A percentile compares a stretch with the other conserved stretches of the same genome.
Conservation (phyloP, 2,329 filamentous ascomycete genomes). For the Penicillium polonicum region DNA sequence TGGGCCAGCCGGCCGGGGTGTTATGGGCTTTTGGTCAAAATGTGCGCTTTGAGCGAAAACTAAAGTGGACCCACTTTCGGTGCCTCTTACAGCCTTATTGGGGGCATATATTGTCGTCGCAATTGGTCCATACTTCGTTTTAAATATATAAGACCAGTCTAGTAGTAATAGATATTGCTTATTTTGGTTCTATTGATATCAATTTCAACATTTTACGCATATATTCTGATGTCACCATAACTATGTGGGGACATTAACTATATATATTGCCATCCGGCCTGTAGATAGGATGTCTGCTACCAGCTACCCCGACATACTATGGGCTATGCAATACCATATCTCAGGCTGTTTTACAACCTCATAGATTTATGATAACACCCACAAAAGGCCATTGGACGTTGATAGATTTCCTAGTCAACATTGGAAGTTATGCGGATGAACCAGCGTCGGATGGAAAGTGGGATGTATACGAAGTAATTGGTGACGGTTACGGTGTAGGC, state of each 20-base stretch:
- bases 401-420: neutral
- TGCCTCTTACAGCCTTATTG: neutral
- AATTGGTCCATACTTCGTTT: too few species aligned
- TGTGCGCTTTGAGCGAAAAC: neutral
- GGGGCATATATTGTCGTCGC: neutral
- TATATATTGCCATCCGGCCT: neutral
- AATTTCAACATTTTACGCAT: neutral
- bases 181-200: too few species aligned
- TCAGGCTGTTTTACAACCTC: accelerated
- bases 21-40: too few species aligned
- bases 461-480: neutral
- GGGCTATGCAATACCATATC: too few species aligned
- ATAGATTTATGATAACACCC: accelerated
- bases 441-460: neutral
- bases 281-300: neutral
- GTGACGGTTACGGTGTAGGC: neutral
- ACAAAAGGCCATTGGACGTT: too few species aligned
- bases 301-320: too few species aligned
- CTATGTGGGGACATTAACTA: neutral
- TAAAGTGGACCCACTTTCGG: neutral
- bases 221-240: neutral
- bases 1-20: conserved; percentile 40
- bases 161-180: accelerated
- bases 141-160: too few species aligned
- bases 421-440: too few species aligned